Conservation (phyloP, 108 stramenopile genomes). For the Nitzschia sp. region DNA sequence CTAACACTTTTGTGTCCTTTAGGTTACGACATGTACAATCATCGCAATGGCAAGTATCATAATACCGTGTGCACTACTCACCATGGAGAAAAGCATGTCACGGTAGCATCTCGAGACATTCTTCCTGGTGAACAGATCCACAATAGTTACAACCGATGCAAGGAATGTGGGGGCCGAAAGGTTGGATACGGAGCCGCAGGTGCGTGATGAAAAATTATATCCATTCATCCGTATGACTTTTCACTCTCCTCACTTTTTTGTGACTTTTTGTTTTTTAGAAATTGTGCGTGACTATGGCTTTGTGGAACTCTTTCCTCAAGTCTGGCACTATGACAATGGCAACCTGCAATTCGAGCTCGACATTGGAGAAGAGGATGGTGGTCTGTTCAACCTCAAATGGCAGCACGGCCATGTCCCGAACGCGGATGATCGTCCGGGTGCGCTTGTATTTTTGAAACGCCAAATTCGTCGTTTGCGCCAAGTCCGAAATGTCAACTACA, state of each 20-base stretch:
- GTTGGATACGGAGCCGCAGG: constrained; percentile 28
- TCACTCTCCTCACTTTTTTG: background rate
- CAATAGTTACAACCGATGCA: constrained; percentile 69
- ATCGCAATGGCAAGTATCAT: constrained; percentile 45
- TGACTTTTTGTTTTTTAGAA: constrained; percentile 10
- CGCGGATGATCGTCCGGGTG: constrained; percentile 5
- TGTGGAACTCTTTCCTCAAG: constrained; percentile 57
- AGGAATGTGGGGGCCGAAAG: constrained; percentile 37
- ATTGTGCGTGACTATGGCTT: constrained; percentile 72
- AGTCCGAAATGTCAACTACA: constrained; percentile 17
- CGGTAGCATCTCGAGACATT: constrained; percentile 43
- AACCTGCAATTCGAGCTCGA: constrained; percentile 32
- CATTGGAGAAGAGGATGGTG: background rate
- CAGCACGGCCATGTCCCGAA: background rate
- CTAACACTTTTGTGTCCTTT: constrained; percentile 59
- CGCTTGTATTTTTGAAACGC: constrained; percentile 1
- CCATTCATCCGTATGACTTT: background rate
- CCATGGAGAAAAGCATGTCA: constrained; percentile 10
- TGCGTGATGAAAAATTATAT: constrained; percentile 9
- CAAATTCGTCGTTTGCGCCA: constrained; percentile 19
- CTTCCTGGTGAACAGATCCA: constrained; percentile 65
- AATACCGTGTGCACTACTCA: constrained; percentile 28
- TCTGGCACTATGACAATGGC: constrained; percentile 40
- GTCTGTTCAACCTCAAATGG: constrained; percentile 9
- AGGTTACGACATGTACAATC: constrained; percentile 49